Conservation (phyloP, 805 yeast genomes). For the Saccharomycopsis selenospora region DNA sequence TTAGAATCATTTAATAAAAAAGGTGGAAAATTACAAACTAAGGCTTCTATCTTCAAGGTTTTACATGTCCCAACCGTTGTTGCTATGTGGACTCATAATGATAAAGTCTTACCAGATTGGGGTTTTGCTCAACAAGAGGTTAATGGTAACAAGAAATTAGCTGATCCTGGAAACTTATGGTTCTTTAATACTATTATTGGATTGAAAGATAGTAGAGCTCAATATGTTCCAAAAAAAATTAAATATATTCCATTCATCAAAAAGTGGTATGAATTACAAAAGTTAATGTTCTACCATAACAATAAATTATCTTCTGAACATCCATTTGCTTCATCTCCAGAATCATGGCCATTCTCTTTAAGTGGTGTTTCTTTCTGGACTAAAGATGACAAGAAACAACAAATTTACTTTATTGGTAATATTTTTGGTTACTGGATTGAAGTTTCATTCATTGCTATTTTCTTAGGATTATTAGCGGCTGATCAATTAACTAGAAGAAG, state of each 20-base stretch:
- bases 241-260: slow-evolving; percentile 63
- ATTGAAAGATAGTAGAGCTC: slow-evolving; percentile 54
- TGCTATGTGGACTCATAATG: slow-evolving; percentile 90
- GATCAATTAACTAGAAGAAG: slow-evolving; percentile 79
- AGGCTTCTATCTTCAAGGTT: slow-evolving; percentile 59
- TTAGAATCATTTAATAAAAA: slow-evolving; percentile 54
- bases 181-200: slow-evolving; percentile 59
- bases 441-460: slow-evolving; percentile 54
- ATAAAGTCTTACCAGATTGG: slow-evolving; percentile 88
- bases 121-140: slow-evolving; percentile 87
- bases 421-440: slow-evolving; percentile 87
- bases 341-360: slow-evolving; percentile 81
- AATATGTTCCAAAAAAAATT: slow-evolving; percentile 57
- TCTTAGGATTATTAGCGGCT: slow-evolving; percentile 55
- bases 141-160: slow-evolving; percentile 83
- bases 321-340: slow-evolving; percentile 92
- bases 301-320: slow-evolving; percentile 81
- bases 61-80: slow-evolving; percentile 84
- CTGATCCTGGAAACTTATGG: slow-evolving; percentile 69
- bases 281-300: slow-evolving; percentile 85
- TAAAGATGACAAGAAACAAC: slow-evolving; percentile 46
- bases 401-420: slow-evolving; percentile 88
- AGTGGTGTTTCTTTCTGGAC: slow-evolving; percentile 98
- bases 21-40: slow-evolving; percentile 52
- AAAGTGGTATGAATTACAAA: slow-evolving; percentile 88